Percentiles rank a stretch among this genome's conserved stretches.
phyloP scores from a whole-genome alignment of 1,284 basidiomycete species.

The Phylloporus sp. region DNA sequence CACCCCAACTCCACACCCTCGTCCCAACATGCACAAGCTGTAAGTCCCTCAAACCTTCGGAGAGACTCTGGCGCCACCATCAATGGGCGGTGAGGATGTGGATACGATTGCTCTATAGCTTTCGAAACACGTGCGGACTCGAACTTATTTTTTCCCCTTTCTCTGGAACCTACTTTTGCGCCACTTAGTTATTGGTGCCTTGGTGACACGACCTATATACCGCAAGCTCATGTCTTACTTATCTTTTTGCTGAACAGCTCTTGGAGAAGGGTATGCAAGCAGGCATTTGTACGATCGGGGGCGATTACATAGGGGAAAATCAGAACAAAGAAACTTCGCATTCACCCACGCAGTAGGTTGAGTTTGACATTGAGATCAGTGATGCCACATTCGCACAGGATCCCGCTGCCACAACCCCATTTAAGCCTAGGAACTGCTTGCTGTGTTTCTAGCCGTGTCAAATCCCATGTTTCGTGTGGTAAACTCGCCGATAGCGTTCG shows the following conservation, averaged over 20 bases:
- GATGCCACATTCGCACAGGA: background rate
- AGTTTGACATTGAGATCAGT: background rate
- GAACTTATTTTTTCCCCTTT: slow-evolving; percentile 6
- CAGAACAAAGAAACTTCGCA: background rate
- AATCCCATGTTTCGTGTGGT: background rate
- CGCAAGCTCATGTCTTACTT: slow-evolving; percentile 19
- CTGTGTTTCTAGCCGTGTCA: background rate
- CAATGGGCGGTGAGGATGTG: slow-evolving; percentile 51
- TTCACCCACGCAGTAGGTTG: background rate
- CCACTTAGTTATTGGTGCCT: slow-evolving; percentile 27
- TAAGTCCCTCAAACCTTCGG: slow-evolving; percentile 48
- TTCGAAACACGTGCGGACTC: slow-evolving; percentile 23
- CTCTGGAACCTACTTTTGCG: slow-evolving; percentile 19
- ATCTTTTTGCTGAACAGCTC: slow-evolving; percentile 23
- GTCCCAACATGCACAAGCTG: slow-evolving; percentile 42
- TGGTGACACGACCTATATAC: slow-evolving; percentile 35
- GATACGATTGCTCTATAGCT: slow-evolving; percentile 13
- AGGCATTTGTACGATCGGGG: background rate
- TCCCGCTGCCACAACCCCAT: background rate
- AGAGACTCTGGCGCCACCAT: slow-evolving; percentile 70
- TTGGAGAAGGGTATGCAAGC: background rate
- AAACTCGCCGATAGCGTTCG: background rate
- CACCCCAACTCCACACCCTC: slow-evolving; percentile 79
- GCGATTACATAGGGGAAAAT: background rate
- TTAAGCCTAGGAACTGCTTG: background rate